These are phyloP conservation scores for Calendula officinalis DNA, from an alignment of 129 eudicot genomes.

Conservation along the genomic window DNA sequence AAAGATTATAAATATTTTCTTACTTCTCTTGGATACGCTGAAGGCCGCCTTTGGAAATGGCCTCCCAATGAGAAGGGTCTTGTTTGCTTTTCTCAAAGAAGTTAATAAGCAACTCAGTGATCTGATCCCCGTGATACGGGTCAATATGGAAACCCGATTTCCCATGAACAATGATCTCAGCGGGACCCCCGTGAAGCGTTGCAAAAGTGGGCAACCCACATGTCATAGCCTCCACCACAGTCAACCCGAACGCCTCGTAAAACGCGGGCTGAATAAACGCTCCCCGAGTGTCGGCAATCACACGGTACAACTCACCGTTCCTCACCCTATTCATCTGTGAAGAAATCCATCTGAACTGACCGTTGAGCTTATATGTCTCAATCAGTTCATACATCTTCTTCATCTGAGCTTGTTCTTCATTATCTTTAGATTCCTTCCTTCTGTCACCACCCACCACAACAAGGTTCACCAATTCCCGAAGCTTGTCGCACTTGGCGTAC, in stretches of 20 bases:
- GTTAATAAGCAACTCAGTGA: slow-evolving; percentile 35
- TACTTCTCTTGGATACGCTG: slow-evolving; percentile 51
- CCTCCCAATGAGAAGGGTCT: slow-evolving; percentile 44
- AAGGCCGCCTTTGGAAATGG: slow-evolving; percentile 38
- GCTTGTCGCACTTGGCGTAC: slow-evolving; percentile 38
- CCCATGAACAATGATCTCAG: slow-evolving; percentile 46
- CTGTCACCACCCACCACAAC: slow-evolving; percentile 50
- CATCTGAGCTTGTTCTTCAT: slow-evolving; percentile 48
- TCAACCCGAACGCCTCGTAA: slow-evolving; percentile 45
- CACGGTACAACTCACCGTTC: slow-evolving; percentile 48
- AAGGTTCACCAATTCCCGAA: slow-evolving; percentile 47
- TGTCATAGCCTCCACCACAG: slow-evolving; percentile 51
- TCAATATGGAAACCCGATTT: slow-evolving; percentile 51
- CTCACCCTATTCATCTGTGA: slow-evolving; percentile 47
- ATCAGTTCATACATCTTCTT: slow-evolving; percentile 45
- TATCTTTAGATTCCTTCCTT: slow-evolving; percentile 47
- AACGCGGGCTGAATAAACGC: slow-evolving; percentile 47
- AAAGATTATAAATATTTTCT: too few relatives aligned
- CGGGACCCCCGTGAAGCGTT: slow-evolving; percentile 45
- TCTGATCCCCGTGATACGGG: slow-evolving; percentile 45
- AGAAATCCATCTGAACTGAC: slow-evolving; percentile 49
- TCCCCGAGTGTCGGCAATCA: slow-evolving; percentile 42
- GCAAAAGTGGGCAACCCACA: slow-evolving; percentile 48
- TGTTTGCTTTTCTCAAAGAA: slow-evolving; percentile 38
- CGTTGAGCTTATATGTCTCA: slow-evolving; percentile 38